These are phyloP conservation scores for Lactarius deliciosus DNA, from an alignment of 768 basidiomycete genomes.

Conservation along the genomic window DNA sequence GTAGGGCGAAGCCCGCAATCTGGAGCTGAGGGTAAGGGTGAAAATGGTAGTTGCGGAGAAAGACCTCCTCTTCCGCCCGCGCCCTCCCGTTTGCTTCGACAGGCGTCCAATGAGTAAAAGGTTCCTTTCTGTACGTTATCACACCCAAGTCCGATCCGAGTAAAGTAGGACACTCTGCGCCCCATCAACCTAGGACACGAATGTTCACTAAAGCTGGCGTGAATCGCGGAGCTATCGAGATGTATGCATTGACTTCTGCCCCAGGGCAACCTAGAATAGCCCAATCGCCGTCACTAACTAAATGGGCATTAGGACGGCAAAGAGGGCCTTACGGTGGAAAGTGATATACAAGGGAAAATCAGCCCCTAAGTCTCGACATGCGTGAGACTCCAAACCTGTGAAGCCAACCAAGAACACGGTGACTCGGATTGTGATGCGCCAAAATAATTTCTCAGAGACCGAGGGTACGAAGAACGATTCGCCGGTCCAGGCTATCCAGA, in stretches of 20 bases:
- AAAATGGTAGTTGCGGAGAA: conserved; percentile 8
- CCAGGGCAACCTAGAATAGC: conserved; percentile 4
- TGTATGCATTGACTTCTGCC: conserved; percentile 9
- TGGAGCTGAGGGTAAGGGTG: conserved; percentile 3
- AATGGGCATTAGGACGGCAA: conserved; percentile 22
- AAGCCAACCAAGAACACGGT: conserved; percentile 16
- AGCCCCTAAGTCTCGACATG: conserved; percentile 4
- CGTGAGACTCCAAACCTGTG: conserved; percentile 1
- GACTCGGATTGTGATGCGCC: conserved; percentile 19
- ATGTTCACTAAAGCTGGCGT: conserved; percentile 7
- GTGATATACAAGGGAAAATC: conserved; percentile 13
- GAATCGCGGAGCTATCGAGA: conserved; percentile 27
- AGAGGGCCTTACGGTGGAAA: conserved; percentile 4
- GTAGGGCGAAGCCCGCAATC: conserved; percentile 5
- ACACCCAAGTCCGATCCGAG: conserved; percentile 14
- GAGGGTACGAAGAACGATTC: conserved; percentile 26
- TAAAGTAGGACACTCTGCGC: conserved; percentile 10
- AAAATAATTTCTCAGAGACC: conserved; percentile 9
- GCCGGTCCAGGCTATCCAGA: conserved; percentile 25
- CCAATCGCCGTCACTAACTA: conserved; percentile 5
- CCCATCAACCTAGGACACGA: conserved; percentile 7
- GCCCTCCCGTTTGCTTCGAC: background rate
- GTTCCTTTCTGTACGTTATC: conserved; percentile 4
- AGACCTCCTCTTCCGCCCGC: background rate
- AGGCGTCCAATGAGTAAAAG: conserved; percentile 19